Base-by-base conservation (phyloP, 1,284 basidiomycete species). In the Gymnopus androsaceus region DNA sequence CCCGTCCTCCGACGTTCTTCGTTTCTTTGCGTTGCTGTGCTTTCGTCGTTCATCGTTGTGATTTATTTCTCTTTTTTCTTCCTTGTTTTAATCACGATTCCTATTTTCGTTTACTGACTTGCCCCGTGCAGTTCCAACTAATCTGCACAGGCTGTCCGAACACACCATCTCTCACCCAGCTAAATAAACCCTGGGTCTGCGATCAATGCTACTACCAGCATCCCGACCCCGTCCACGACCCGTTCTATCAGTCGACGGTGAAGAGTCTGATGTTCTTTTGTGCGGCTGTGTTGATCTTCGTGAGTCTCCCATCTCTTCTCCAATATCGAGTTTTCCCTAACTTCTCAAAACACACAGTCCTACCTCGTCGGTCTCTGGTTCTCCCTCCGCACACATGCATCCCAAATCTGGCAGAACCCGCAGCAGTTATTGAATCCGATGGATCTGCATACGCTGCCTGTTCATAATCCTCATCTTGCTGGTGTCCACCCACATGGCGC, bases 351-450 rank as follows among this genome's bases (percentile, higher is more conserved):
- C n/a, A n/a, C n/a, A n/a, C n/a, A 97, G 94, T 98, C 97, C 0
- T 99, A 99, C 72, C 83, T 97, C 44, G 87, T 99, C 57, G 97
- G 97, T 33, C 78, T 99, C 0, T 99, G 97, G 97, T 99, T 99
- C 79, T 98, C 96, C 44, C 84, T 99, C 17, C 90, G 95, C 44
- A 99, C 97, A 0, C 97, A 99, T 69, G 97, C 97, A 3, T 90
- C 92, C 14, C 97, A 99, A 70, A 99, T 99, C 64, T 99, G 97
- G 97, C 95, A 99, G 70, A 98, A 98, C 67, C 94, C 94, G 2
- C 92, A 94, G 66, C 90, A 88, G 59, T 77, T 95, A 12, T 78
- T 95, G 63, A 86, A 92, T 33, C 75, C 82, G 2, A 68, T 83
- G 55, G 92, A 94, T 42, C 65, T 86, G n/a, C n/a, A n/a, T n/a